Evolutionary conservation across 179 eudicot genomes (phyloP), one percentile per base, ranked within the genome.

Genomic region (Spinacia oleracea): DNA sequence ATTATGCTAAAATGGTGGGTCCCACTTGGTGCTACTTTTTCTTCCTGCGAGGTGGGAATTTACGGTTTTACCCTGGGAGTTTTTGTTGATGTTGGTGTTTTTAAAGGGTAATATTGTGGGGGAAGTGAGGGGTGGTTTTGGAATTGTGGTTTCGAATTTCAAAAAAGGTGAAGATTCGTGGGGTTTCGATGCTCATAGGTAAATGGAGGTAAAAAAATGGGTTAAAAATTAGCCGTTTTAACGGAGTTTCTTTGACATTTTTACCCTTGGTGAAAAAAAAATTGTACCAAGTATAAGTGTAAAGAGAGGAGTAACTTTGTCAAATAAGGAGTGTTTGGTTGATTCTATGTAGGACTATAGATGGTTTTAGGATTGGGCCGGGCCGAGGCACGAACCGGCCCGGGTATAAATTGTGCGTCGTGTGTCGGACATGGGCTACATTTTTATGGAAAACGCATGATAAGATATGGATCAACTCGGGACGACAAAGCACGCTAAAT

Each of bases 201-300:
- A 20, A 31, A 46, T 3, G 34, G 42, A 15, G 70, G 70, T 1
- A 1, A 35, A 66, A 18, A 20, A n/a, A n/a, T n/a, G n/a, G n/a
- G n/a, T 38, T 38, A 38, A 38, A 38, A 66, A 66, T 46, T 35
- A 66, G 70, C 70, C 70, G 70, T 65, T 66, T 66, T 66, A 12
- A 66, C 70, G 48, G 70, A 38, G 70, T 35, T 38, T 35, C 9
- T 53, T 53, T 53, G 58, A 16, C 58, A 18, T 20, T 53, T 53
- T 53, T 53, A 16, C 6, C 58, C 58, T 18, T 53, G n/a, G 40
- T 38, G 40, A 38, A n/a, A n/a, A n/a, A n/a, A n/a, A n/a, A n/a
- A n/a, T n/a, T n/a, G n/a, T n/a, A n/a, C n/a, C n/a, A n/a, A n/a
- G n/a, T n/a, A n/a, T n/a, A n/a, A n/a, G n/a, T n/a, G n/a, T n/a